These are phyloP conservation scores for Pestalotiopsis sp. DNA, from an alignment of 2,329 filamentous ascomycete species.

Conservation along the genomic window DNA sequence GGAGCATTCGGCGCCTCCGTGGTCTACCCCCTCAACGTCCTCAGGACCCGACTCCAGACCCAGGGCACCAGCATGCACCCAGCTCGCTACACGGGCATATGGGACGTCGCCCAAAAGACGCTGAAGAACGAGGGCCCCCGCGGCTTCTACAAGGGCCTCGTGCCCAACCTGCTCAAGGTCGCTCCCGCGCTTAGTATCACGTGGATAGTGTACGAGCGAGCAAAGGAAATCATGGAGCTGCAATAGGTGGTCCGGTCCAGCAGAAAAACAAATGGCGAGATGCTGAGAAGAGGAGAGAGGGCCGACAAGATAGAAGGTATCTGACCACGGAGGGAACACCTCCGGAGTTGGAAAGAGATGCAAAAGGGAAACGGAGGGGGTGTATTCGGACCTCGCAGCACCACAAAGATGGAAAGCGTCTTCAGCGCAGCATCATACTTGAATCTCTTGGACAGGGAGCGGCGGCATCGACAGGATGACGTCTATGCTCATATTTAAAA, in stretches of 20 bases:
- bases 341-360: not conserved
- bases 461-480: not conserved
- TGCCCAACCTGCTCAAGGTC: constrained; percentile 94
- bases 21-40: constrained; percentile 92
- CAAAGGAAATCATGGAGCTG: constrained; percentile 57
- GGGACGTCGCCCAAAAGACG: constrained; percentile 85
- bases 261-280: not conserved
- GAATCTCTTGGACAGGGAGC: not conserved
- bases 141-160: constrained; percentile 92
- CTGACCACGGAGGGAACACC: not conserved
- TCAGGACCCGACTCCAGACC: constrained; percentile 88
- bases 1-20: constrained; percentile 91
- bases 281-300: not conserved
- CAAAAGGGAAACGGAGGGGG: not conserved
- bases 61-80: constrained; percentile 93
- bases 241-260: not conserved
- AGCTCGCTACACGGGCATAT: constrained; percentile 85
- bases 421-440: not conserved
- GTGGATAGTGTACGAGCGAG: constrained; percentile 91
- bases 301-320: not conserved
- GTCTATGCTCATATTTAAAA: not conserved
- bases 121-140: constrained; percentile 79
- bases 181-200: constrained; percentile 94
- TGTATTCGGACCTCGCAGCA: not conserved
- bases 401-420: not conserved